Evolutionary conservation across 257 asterid genomes (phyloP).

Genomic region (Coffea canephora): DNA sequence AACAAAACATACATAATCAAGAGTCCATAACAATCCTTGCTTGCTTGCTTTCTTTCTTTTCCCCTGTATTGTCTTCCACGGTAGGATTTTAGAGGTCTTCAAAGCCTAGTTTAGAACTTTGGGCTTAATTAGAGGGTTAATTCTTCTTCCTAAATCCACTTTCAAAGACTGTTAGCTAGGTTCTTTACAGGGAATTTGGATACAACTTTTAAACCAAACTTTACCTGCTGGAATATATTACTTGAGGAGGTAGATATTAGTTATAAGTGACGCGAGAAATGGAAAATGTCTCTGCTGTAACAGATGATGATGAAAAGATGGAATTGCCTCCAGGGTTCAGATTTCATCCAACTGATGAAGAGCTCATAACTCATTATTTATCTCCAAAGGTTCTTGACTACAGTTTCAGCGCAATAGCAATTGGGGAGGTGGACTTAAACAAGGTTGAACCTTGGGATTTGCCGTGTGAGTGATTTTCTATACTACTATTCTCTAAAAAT

Average conservation of each 20-base stretch:
- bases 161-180: background rate
- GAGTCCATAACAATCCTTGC: background rate
- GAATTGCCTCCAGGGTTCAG: conserved; percentile 86
- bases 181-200: background rate
- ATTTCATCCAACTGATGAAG: conserved; percentile 90
- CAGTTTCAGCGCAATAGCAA: conserved; percentile 42
- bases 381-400: conserved; percentile 48
- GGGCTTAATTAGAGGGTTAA: background rate
- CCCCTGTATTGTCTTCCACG: background rate
- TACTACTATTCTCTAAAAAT: background rate
- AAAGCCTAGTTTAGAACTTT: background rate
- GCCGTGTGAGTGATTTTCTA: conserved; percentile 54
- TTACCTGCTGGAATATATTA: background rate
- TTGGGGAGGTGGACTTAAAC: conserved; percentile 84
- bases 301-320: conserved; percentile 41
- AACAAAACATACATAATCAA: background rate
- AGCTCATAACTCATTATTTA: conserved; percentile 70
- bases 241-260: background rate
- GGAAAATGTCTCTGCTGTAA: conserved; percentile 37
- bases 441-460: conserved; percentile 90
- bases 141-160: background rate
- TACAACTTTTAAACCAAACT: background rate
- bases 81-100: background rate
- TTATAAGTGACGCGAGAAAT: conserved; percentile 18
- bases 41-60: background rate